Evolutionary conservation across 305 asterid genomes (phyloP), one percentile per base, ranked within the genome.

Genomic region (Solanum chacoense): DNA sequence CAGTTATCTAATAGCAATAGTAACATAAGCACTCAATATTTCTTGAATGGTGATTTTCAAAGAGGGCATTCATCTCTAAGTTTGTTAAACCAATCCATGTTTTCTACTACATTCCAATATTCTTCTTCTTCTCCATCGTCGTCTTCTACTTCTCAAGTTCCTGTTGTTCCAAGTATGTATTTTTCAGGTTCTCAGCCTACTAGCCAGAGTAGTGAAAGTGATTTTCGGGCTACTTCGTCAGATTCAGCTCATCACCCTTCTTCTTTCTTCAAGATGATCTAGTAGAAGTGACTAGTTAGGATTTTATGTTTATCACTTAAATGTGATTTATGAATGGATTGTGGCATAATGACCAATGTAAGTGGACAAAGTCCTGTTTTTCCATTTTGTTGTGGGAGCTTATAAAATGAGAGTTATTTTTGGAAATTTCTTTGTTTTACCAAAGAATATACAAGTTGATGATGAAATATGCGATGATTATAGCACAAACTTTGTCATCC

Each of bases 21-120:
- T 29, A 18, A 29, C 0, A 83, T 83, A 50, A 50, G 3, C 4
- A 8, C 74, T 83, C 87, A 20, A 20, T 6, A 3, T 84, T 84
- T 31, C 87, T 22, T 84, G 74, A 55, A 84, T 84, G 87, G 7
- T 84, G 87, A 84, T 84, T 84, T 31, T 84, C 87, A 84, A 55
- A 55, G 20, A 22, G 34, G 29, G 22, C 81, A 29, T 38, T 38
- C 88, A 72, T 9, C 80, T 16, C 26, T 76, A 28, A 85, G 80
- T 67, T 26, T 85, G 80, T 85, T 36, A 7, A 38, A 85, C 59
- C 88, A 85, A 67, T 32, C 22, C 74, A 29, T 55, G 45, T 20
- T 20, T 84, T 84, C 87, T 7, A 18, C 87, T 11, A 59, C 11
- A 20, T 36, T 45, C 6, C 86, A 29, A 4, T 59, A 59, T 59